phyloP scores from a whole-genome alignment of 805 yeast species.

The Schizosaccharomyces cryophilus region DNA sequence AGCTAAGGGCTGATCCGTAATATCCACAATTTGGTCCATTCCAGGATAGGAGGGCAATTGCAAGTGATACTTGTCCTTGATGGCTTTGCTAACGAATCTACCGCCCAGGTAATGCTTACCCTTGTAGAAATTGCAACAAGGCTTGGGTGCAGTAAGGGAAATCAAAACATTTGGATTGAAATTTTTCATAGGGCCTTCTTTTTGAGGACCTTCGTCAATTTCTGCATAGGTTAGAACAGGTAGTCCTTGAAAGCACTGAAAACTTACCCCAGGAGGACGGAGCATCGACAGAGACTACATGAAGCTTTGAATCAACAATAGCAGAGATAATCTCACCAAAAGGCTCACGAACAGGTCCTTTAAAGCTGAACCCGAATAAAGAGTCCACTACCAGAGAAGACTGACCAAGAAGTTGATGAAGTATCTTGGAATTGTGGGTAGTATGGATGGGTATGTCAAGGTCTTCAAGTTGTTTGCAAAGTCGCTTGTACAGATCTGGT shows the following conservation, averaged over 20 bases:
- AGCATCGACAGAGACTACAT: constrained; percentile 62
- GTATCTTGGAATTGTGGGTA: constrained; percentile 9
- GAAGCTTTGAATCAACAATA: constrained; percentile 21
- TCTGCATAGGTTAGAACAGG: constrained; percentile 16
- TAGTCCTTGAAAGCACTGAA: neutral
- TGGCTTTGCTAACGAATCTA: constrained; percentile 39
- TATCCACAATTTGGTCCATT: constrained; percentile 24
- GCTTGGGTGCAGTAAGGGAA: constrained; percentile 84
- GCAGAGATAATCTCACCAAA: constrained; percentile 27
- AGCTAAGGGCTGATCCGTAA: neutral
- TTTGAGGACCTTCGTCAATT: constrained; percentile 59
- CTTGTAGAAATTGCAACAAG: constrained; percentile 35
- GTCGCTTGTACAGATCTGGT: constrained; percentile 21
- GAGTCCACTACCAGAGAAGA: constrained; percentile 47
- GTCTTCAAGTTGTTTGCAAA: constrained; percentile 41
- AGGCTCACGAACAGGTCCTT: constrained; percentile 67
- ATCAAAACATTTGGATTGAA: constrained; percentile 46
- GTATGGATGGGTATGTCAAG: constrained; percentile 35
- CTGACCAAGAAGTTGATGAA: constrained; percentile 16
- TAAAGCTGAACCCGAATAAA: constrained; percentile 79
- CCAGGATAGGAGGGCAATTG: constrained; percentile 36
- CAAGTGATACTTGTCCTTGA: constrained; percentile 55
- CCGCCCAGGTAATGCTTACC: constrained; percentile 66
- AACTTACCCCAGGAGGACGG: constrained; percentile 69
- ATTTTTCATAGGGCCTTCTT: constrained; percentile 15